Evolutionary conservation across 768 basidiomycete genomes (phyloP).

Genomic region (Tulasnella sp.): DNA sequence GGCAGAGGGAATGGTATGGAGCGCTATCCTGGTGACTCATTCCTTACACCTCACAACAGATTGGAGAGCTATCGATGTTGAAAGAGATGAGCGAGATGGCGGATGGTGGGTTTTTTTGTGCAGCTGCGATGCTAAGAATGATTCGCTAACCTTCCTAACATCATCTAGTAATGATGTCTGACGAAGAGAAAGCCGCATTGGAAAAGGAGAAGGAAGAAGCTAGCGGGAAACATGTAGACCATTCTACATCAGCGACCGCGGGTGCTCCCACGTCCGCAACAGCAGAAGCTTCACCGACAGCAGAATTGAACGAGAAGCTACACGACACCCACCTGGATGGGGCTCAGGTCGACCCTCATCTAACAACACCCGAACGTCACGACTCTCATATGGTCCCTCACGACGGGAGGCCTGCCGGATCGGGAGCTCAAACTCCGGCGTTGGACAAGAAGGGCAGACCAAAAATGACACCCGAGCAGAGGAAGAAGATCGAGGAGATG

Average conservation of each 20-base stretch:
- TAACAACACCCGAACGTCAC: constrained; percentile 19
- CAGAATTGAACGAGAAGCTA: constrained; percentile 16
- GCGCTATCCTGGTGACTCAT: constrained; percentile 1
- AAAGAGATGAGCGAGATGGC: constrained; percentile 85
- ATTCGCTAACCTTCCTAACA: background rate
- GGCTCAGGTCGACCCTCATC: background rate
- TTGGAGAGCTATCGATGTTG: constrained; percentile 93
- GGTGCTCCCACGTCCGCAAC: constrained; percentile 16
- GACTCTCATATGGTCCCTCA: constrained; percentile 18
- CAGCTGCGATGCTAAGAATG: background rate
- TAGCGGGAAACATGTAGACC: constrained; percentile 14
- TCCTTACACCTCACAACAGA: constrained; percentile 37
- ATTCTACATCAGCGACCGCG: constrained; percentile 24
- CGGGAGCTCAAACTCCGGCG: constrained; percentile 15
- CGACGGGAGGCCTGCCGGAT: constrained; percentile 11
- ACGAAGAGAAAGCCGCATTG: constrained; percentile 84
- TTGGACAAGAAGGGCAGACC: constrained; percentile 31
- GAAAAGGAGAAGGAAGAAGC: constrained; percentile 51
- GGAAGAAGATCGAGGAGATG: constrained; percentile 67
- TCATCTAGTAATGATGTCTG: constrained; percentile 61
- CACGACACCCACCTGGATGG: constrained; percentile 19
- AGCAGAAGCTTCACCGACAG: constrained; percentile 19
- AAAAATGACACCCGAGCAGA: constrained; percentile 72
- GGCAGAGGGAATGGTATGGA: constrained; percentile 27
- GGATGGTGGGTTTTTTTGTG: constrained; percentile 28